Conservation (phyloP, 371 early-diverging fungal genomes). For the Nosema muscidifuracis region DNA sequence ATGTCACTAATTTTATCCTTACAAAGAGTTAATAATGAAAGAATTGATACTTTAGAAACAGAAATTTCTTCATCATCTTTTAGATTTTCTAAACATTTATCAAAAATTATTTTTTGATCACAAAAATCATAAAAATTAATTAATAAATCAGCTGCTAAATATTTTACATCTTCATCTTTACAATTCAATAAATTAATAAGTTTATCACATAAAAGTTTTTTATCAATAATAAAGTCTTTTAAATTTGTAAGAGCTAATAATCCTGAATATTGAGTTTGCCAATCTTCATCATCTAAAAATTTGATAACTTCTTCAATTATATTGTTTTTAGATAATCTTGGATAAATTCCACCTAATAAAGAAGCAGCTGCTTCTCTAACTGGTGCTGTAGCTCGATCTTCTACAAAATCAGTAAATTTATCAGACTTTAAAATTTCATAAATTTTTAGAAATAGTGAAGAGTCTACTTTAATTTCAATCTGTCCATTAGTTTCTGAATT, state of each 20-base stretch:
- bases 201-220: conserved; percentile 12
- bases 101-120: conserved; percentile 21
- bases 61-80: conserved; percentile 56
- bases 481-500: conserved; percentile 14
- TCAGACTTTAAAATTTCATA: conserved; percentile 58
- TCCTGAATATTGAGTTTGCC: conserved; percentile 62
- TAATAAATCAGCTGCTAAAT: conserved; percentile 55
- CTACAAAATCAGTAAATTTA: conserved; percentile 62
- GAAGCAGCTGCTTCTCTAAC: conserved; percentile 59
- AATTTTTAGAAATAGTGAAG: conserved; percentile 44
- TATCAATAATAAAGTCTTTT: conserved; percentile 33
- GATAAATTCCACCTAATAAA: conserved; percentile 47
- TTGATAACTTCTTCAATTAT: conserved; percentile 33
- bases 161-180: conserved; percentile 62
- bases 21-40: conserved; percentile 41
- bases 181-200: conserved; percentile 37
- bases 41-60: conserved; percentile 52
- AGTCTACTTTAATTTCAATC: conserved; percentile 32
- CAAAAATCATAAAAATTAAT: conserved; percentile 13
- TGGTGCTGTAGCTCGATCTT: conserved; percentile 57
- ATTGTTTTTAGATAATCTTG: conserved; percentile 25
- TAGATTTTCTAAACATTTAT: conserved; percentile 49
- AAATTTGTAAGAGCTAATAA: conserved; percentile 48
- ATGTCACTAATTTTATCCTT: conserved; percentile 1
- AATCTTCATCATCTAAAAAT: conserved; percentile 52